These are phyloP conservation scores for Suhomyces panamericanus DNA, from an alignment of 1,139 yeast species.

Conservation along the genomic window DNA sequence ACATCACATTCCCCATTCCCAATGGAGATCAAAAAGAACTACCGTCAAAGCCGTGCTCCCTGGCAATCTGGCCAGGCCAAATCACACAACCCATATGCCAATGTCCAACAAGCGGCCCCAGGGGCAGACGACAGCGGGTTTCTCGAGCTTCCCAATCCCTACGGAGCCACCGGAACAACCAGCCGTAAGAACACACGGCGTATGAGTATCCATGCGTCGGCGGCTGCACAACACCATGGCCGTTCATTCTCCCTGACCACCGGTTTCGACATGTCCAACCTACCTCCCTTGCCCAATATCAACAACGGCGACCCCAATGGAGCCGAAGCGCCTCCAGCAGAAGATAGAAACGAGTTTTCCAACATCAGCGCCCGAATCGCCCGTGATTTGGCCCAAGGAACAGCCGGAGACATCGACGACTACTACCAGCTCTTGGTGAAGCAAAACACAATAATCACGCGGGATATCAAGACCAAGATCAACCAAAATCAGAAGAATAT, in stretches of 20 bases:
- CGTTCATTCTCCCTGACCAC: slow-evolving; percentile 26
- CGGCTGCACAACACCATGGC: slow-evolving; percentile 38
- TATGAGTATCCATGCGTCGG: slow-evolving; percentile 47
- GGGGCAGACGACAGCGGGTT: slow-evolving; percentile 1
- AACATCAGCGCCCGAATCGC: slow-evolving; percentile 53
- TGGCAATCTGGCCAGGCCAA: slow-evolving; percentile 34
- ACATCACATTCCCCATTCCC: neutral
- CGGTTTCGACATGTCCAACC: slow-evolving; percentile 27
- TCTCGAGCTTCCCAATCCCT: slow-evolving; percentile 18
- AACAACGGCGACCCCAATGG: slow-evolving; percentile 17
- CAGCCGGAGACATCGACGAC: slow-evolving; percentile 72
- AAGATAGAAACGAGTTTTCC: slow-evolving; percentile 17
- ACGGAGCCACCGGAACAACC: slow-evolving; percentile 15
- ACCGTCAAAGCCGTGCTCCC: slow-evolving; percentile 48
- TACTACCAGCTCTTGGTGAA: slow-evolving; percentile 59
- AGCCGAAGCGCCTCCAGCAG: slow-evolving; percentile 13
- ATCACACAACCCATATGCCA: slow-evolving; percentile 39
- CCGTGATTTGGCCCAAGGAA: slow-evolving; percentile 58
- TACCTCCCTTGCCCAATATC: slow-evolving; percentile 44
- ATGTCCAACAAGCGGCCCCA: slow-evolving; percentile 21
- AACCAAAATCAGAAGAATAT: slow-evolving; percentile 75
- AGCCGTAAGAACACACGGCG: slow-evolving; percentile 34
- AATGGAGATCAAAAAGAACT: slow-evolving; percentile 34
- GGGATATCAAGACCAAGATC: slow-evolving; percentile 64
- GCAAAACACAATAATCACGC: slow-evolving; percentile 55